Percentiles rank a stretch among this genome's conserved stretches.
phyloP scores from a whole-genome alignment of 2,329 filamentous ascomycete genomes.

The Sordariomycetes sp. region DNA sequence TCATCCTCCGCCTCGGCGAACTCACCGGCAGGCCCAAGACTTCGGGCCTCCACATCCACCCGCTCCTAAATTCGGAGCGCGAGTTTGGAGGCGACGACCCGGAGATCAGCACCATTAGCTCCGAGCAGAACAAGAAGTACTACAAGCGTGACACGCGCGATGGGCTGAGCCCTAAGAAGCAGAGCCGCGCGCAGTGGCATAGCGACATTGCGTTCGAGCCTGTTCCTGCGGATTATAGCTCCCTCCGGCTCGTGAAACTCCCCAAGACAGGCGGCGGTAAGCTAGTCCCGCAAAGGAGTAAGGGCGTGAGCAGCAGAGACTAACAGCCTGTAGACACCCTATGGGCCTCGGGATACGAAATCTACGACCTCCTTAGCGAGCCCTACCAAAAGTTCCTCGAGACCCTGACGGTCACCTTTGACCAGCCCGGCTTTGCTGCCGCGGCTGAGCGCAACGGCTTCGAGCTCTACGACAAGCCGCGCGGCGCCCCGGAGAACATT shows the following conservation, averaged over 20 bases:
- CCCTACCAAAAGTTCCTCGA: conserved; percentile 46
- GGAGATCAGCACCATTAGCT: conserved; percentile 52
- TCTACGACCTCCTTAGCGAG: conserved; percentile 49
- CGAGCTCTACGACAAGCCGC: conserved; percentile 26
- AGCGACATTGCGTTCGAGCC: conserved; percentile 55
- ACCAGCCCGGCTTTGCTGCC: conserved; percentile 33
- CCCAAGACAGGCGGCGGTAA: conserved; percentile 39
- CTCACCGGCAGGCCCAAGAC: conserved; percentile 41
- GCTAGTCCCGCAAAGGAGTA: conserved; percentile 2
- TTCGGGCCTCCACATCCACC: conserved; percentile 47
- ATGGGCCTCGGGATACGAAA: conserved; percentile 55
- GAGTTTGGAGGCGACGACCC: conserved; percentile 33
- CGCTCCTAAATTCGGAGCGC: conserved; percentile 36
- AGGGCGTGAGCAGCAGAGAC: not conserved
- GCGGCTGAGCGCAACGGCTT: conserved; percentile 30
- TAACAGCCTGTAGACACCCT: conserved; percentile 33
- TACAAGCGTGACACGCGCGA: conserved; percentile 23
- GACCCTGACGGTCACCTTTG: conserved; percentile 38
- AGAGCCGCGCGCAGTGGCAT: conserved; percentile 39
- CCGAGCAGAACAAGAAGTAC: conserved; percentile 35
- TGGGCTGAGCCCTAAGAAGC: conserved; percentile 20
- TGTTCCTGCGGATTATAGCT: conserved; percentile 48
- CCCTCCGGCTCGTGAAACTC: conserved; percentile 37
- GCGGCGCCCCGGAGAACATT: conserved; percentile 36
- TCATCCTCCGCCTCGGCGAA: conserved; percentile 46